Conservation (phyloP, 768 basidiomycete species). For the Daedaleopsis nitida region DNA sequence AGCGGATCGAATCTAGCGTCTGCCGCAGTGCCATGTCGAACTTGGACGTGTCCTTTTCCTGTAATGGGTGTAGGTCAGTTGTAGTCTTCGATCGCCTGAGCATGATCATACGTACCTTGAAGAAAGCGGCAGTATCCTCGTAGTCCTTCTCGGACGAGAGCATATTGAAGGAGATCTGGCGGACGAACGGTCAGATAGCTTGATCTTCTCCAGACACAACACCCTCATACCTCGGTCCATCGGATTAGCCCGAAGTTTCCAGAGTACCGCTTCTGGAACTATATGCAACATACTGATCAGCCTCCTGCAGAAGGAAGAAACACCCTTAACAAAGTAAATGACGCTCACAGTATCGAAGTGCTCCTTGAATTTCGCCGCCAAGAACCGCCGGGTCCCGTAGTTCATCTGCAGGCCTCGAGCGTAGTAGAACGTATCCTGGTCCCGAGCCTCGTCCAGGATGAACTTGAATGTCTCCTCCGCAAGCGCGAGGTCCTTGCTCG, state of each 20-base stretch:
- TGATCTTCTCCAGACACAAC: background rate
- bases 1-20: constrained; percentile 65
- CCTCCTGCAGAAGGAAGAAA: too few species aligned
- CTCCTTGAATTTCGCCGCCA: constrained; percentile 42
- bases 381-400: constrained; percentile 35
- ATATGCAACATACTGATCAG: background rate
- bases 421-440: constrained; percentile 38
- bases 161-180: constrained; percentile 9
- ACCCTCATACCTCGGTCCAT: constrained; percentile 10
- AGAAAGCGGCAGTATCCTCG: constrained; percentile 65
- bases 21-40: constrained; percentile 67
- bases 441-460: constrained; percentile 32
- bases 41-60: constrained; percentile 72
- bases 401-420: constrained; percentile 40
- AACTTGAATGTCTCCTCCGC: constrained; percentile 45
- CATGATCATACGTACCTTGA: constrained; percentile 50
- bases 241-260: constrained; percentile 15
- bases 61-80: background rate
- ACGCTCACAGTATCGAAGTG: constrained; percentile 31
- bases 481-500: constrained; percentile 39
- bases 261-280: constrained; percentile 18
- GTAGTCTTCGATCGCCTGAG: background rate
- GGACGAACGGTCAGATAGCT: background rate
- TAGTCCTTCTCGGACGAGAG: constrained; percentile 73
- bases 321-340: background rate